A percentile compares a stretch with the other conserved stretches of the same genome.
Evolutionary conservation across 192 early-diverging fungal species (phyloP).

Genomic region (Backusella sp.): DNA sequence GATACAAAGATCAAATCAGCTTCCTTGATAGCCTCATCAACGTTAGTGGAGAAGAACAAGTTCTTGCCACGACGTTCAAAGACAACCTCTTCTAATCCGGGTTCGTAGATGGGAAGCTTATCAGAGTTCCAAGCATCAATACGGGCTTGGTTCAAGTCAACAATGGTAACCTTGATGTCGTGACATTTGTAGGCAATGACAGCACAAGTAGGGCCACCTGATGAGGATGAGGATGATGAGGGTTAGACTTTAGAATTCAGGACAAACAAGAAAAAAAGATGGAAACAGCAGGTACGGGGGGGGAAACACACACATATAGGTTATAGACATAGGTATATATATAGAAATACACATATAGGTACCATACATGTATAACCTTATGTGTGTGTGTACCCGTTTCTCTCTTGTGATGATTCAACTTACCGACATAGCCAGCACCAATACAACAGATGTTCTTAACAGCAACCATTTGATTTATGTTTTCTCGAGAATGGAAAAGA

Average conservation of each 20-base stretch:
- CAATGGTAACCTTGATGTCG: constrained; percentile 86
- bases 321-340: no score
- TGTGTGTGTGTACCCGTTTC: not conserved
- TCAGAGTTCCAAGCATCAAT: constrained; percentile 92
- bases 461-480: constrained; percentile 11
- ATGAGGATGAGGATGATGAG: not conserved
- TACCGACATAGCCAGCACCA: constrained; percentile 96
- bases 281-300: not conserved
- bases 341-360: no score
- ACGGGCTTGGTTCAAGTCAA: constrained; percentile 75
- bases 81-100: constrained; percentile 87
- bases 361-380: not conserved
- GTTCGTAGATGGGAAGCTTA: constrained; percentile 88
- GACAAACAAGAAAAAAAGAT: constrained; percentile 16
- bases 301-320: not conserved
- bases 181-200: constrained; percentile 92
- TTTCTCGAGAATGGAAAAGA: not conserved
- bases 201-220: constrained; percentile 88
- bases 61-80: constrained; percentile 71
- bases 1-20: constrained; percentile 91
- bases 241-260: not conserved
- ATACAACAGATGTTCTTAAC: constrained; percentile 86
- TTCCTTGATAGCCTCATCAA: constrained; percentile 72
- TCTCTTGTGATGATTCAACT: constrained; percentile 18
- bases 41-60: constrained; percentile 84